Evolutionary conservation across 306 rosid genomes (phyloP), one percentile per base, ranked within the genome.

Genomic region (Quillaja saponaria): DNA sequence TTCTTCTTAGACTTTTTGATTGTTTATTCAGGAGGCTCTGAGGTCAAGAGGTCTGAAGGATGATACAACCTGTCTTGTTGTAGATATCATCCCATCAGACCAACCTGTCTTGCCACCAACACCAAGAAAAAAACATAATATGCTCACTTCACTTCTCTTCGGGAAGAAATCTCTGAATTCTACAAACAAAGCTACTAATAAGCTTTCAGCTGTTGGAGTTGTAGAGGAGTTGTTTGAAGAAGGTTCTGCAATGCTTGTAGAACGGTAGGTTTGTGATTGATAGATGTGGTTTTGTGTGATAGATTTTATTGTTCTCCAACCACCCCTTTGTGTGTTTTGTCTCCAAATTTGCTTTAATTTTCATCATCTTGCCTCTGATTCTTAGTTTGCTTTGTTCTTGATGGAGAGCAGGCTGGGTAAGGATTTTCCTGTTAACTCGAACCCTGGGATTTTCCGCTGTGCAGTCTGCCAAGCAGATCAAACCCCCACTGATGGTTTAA

Each of bases 221-320:
- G 98, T 92, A 69, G 99, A 89, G 81, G 99, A 92, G 75, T 75
- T 92, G 70, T 92, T 92, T 76, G 99, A 92, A 89, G 99, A 92
- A 73, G 99, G 97, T 52, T 92, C 99, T 71, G 99, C 99, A 63
- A 85, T 92, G 91, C 99, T 92, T 55, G 80, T 84, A 52, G 99
- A 92, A 76, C 89, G 99, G 99, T 92, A 70, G 6, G 44, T 19
- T 42, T 15, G 7, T 18, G 13, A 18, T 10, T 0, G 7, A 1
- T 50, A 50, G 6, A 50, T 10, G 16, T 21, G 34, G 34, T 34
- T 46, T 10, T 46, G 12, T 15, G 28, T 8, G 42, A 53, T 6
- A 44, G 42, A 55, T 45, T 49, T 59, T 16, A 11, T 49, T 18
- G 34, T 34, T 53, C 55, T 39, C 19, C 49, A 3, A 8, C 44